Conservation (phyloP, 331 rosid species). For the Telfairia occidentalis region DNA sequence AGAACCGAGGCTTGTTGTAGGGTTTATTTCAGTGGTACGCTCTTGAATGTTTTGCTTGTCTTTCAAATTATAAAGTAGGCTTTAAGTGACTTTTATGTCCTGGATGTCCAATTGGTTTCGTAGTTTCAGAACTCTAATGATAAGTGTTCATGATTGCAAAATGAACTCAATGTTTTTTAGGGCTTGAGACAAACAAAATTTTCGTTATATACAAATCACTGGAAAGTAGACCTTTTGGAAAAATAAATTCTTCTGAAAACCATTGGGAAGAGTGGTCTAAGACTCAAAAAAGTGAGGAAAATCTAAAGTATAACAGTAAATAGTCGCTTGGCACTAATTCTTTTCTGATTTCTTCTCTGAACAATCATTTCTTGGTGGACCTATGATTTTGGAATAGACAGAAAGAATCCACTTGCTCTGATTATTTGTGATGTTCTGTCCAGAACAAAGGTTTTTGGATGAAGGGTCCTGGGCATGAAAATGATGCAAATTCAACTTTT, state of each 20-base stretch:
- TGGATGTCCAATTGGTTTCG: background rate
- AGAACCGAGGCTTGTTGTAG: background rate
- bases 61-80: background rate
- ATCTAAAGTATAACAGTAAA: background rate
- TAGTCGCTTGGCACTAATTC: background rate
- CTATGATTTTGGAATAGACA: background rate
- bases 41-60: background rate
- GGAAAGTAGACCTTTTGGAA: background rate
- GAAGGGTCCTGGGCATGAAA: slow-evolving; percentile 43
- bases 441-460: slow-evolving; percentile 67
- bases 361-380: background rate
- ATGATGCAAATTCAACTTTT: slow-evolving; percentile 34
- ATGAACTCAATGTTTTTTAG: background rate
- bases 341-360: background rate
- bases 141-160: background rate
- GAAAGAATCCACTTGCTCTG: background rate
- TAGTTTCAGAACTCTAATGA: background rate
- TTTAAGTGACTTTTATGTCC: background rate
- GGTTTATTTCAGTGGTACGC: background rate
- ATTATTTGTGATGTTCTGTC: slow-evolving; percentile 30
- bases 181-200: background rate
- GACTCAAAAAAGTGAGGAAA: background rate
- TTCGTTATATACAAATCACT: background rate
- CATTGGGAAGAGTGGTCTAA: background rate
- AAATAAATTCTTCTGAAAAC: background rate